phyloP scores from a whole-genome alignment of 2,329 filamentous ascomycete genomes.

The Aquanectria penicillioides region DNA sequence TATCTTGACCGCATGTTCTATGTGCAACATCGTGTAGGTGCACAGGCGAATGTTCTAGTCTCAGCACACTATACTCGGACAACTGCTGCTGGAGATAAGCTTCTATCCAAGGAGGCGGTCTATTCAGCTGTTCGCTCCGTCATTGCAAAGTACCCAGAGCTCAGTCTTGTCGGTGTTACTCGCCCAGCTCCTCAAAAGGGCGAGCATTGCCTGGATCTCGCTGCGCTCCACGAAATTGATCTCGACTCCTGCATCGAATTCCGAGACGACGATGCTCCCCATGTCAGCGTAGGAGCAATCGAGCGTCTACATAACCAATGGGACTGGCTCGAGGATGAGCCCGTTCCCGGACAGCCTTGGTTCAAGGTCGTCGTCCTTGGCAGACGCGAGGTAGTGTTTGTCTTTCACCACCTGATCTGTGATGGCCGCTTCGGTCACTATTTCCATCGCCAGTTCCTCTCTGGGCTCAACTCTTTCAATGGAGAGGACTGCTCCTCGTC shows the following conservation, averaged over 20 bases:
- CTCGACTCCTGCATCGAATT: conserved; percentile 27
- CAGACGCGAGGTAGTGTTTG: conserved; percentile 23
- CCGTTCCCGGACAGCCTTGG: conserved; percentile 15
- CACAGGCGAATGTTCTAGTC: conserved; percentile 29
- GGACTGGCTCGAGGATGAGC: conserved; percentile 21
- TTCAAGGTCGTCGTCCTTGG: conserved; percentile 30
- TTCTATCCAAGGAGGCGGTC: conserved; percentile 5
- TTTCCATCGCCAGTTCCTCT: conserved; percentile 27
- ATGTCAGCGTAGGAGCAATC: background rate
- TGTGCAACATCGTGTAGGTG: conserved; percentile 29
- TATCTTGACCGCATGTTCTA: conserved; percentile 33
- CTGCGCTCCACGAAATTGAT: conserved; percentile 25
- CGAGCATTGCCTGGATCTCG: conserved; percentile 11
- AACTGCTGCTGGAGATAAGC: no score
- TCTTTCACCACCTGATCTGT: conserved; percentile 30
- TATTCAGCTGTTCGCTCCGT: conserved; percentile 16
- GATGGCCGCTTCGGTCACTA: conserved; percentile 25
- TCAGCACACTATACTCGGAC: conserved; percentile 27
- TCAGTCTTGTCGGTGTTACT: conserved; percentile 9
- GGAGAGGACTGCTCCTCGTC: background rate
- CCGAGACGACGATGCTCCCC: background rate
- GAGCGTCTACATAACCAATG: conserved; percentile 31
- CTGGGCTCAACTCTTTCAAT: conserved; percentile 15
- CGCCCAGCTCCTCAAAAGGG: background rate
- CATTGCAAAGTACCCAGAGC: conserved; percentile 17